These are phyloP conservation scores for Penicillium sp. DNA, from an alignment of 2,329 filamentous ascomycete species.

Conservation along the genomic window DNA sequence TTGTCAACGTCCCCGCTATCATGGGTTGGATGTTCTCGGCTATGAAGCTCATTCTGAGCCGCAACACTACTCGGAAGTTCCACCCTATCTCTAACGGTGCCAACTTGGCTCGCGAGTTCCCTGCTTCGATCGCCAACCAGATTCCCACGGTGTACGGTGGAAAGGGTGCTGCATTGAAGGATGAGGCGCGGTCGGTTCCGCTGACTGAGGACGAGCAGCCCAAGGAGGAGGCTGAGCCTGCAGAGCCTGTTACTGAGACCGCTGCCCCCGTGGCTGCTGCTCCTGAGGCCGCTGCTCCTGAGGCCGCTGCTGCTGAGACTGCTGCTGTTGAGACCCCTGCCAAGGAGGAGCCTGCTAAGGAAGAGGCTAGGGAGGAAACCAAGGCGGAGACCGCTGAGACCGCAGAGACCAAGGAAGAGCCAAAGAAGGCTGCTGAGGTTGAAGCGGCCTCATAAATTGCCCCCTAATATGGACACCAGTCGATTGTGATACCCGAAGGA, in stretches of 20 bases:
- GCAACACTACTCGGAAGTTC: slow-evolving; percentile 76
- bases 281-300: slow-evolving; percentile 11
- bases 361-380: slow-evolving; percentile 14
- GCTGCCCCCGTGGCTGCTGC: slow-evolving; percentile 9
- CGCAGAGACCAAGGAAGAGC: slow-evolving; percentile 2
- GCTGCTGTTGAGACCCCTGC: slow-evolving; percentile 16
- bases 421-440: slow-evolving; percentile 4
- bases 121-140: slow-evolving; percentile 57
- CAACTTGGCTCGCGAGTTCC: slow-evolving; percentile 64
- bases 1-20: slow-evolving; percentile 86
- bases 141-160: slow-evolving; percentile 81
- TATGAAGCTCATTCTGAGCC: slow-evolving; percentile 73
- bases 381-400: slow-evolving; percentile 7
- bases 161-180: slow-evolving; percentile 57
- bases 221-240: slow-evolving; percentile 20
- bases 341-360: slow-evolving; percentile 16
- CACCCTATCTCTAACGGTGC: slow-evolving; percentile 74
- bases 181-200: slow-evolving; percentile 32
- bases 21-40: slow-evolving; percentile 85
- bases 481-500: slow-evolving; percentile 28
- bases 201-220: slow-evolving; percentile 18
- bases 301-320: slow-evolving; percentile 15
- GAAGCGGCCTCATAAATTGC: slow-evolving; percentile 14
- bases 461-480: slow-evolving; percentile 13
- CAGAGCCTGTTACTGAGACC: slow-evolving; percentile 9